Conservation (phyloP, 306 rosid genomes). For the Nissolia schottii region DNA sequence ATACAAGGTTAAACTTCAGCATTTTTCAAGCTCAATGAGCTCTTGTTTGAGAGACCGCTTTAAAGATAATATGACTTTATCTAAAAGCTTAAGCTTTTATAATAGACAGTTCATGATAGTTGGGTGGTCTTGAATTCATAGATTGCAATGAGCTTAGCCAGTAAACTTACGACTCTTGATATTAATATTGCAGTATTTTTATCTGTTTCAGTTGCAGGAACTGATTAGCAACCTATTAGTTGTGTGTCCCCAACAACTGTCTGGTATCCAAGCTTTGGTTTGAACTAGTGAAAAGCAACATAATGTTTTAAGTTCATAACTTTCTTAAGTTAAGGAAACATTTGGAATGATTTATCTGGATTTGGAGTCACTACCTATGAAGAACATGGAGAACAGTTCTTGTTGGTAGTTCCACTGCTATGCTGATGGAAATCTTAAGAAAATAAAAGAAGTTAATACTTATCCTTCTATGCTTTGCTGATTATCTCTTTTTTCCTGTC, state of each 20-base stretch:
- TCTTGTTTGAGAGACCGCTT: too few species aligned
- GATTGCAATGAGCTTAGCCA: neutral
- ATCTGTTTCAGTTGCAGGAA: neutral
- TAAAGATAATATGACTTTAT: too few species aligned
- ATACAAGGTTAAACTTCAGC: too few species aligned
- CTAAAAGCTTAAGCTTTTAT: too few species aligned
- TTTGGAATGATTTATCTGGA: neutral
- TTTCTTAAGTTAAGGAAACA: neutral
- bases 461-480: neutral
- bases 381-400: neutral
- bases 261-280: neutral
- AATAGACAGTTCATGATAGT: too few species aligned
- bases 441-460: neutral
- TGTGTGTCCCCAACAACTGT: neutral
- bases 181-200: neutral
- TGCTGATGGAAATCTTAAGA: neutral
- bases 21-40: too few species aligned
- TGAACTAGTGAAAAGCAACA: conserved; percentile 7
- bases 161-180: neutral
- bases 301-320: neutral
- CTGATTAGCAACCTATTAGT: neutral
- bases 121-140: neutral
- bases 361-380: neutral
- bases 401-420: neutral
- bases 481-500: neutral